These are phyloP conservation scores for Aspergillus calidoustus DNA, from an alignment of 2,329 filamentous ascomycete species.

Conservation along the genomic window DNA sequence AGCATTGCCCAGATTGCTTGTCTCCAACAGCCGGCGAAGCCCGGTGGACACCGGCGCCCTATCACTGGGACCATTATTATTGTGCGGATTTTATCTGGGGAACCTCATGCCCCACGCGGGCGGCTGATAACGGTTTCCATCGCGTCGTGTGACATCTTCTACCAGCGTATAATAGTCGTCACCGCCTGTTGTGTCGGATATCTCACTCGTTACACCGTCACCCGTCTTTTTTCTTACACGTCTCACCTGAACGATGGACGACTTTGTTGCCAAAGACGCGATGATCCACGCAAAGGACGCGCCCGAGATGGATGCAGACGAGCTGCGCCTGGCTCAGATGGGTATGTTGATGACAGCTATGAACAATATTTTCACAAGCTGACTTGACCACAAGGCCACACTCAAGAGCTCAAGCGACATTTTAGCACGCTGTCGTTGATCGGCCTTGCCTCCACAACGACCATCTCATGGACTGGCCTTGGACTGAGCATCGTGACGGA, in stretches of 20 bases:
- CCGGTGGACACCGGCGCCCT: background rate
- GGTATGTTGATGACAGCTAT: background rate
- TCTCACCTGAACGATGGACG: constrained; percentile 1
- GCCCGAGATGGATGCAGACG: constrained; percentile 11
- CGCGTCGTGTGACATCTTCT: background rate
- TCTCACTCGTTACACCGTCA: background rate
- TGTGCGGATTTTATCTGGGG: background rate
- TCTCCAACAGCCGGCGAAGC: background rate
- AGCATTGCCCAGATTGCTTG: background rate
- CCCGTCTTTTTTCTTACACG: background rate
- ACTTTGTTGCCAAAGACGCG: background rate
- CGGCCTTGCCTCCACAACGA: constrained; percentile 10
- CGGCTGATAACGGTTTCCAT: background rate
- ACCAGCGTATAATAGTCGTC: background rate
- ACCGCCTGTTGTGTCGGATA: background rate
- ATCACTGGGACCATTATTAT: background rate
- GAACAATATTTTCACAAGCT: background rate
- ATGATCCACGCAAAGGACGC: background rate
- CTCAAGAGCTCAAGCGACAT: constrained; percentile 14
- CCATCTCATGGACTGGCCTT: constrained; percentile 14
- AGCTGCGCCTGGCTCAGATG: constrained; percentile 16
- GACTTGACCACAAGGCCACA: constrained; percentile 1
- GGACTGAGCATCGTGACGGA: constrained; percentile 13
- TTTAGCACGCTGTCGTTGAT: constrained; percentile 16
- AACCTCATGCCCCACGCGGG: background rate